Evolutionary conservation across 106 monocot genomes (phyloP), one percentile per base, ranked within the genome.

Genomic region (Phalaenopsis equestris): DNA sequence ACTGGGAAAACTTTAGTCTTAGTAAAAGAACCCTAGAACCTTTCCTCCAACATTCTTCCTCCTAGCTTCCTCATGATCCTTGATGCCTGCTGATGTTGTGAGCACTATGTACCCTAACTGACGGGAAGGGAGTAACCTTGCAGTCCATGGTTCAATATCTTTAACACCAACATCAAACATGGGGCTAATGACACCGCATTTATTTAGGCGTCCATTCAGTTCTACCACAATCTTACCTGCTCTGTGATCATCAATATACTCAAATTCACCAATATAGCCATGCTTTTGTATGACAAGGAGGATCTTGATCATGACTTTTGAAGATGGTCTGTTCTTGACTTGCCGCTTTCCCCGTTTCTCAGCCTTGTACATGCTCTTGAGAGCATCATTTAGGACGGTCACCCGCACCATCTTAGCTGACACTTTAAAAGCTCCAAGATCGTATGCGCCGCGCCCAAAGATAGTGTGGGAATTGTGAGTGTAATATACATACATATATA

Each of bases 131-230:
- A 91, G 89, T 75, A 91, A 73, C 42, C 89, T 91, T 4, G 91
- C 89, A 70, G 91, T 91, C 91, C 91, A 91, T 43, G 91, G 88
- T 52, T 91, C 91, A 68, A 91, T 89, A 2, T 91, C 89, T 72
- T 89, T 89, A 4, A 91, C 89, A 39, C 87, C 88, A 49, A 91
- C 89, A 78, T 91, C 91, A 82, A 91, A 87, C 17, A 89, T 78
- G 18, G 91, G 91, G 75, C 89, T 91, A 36, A 91, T 91, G 23
- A 91, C 91, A 77, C 91, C 88, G 76, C 88, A 91, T 46, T 91
- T 91, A 81, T 89, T 91, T 81, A 91, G 68, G 6, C 89, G 19
- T 1, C 89, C 89, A 72, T 91, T 91, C 58, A 91, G 52, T 76
- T 91, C 91, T 23, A 91, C 91, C 4, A 91, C 88, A 11, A 91